Conservation (phyloP, 345 rosid species). For the Eutrema yunnanense region DNA sequence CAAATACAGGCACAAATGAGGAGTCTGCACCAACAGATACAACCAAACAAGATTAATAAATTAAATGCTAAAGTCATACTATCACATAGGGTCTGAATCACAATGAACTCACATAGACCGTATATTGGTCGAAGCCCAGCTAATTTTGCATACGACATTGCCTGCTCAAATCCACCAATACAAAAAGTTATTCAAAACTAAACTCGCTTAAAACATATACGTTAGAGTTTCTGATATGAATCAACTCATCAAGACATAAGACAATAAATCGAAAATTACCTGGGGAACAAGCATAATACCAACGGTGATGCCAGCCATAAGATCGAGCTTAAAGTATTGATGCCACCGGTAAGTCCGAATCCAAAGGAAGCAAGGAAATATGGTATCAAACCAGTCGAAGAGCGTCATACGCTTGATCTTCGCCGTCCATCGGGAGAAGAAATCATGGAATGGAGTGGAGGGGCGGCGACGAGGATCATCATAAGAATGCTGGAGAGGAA, state of each 20-base stretch:
- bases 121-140: slow-evolving; percentile 91
- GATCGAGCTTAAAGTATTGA: slow-evolving; percentile 72
- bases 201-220: too few relatives aligned
- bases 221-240: too few relatives aligned
- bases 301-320: slow-evolving; percentile 88
- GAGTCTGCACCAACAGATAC: slow-evolving; percentile 50
- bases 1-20: slow-evolving; percentile 83
- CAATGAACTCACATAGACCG: slow-evolving; percentile 76
- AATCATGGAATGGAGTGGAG: slow-evolving; percentile 10
- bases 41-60: not conserved
- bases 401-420: slow-evolving; percentile 49
- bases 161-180: slow-evolving; percentile 52
- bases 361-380: slow-evolving; percentile 84
- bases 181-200: not conserved
- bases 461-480: slow-evolving; percentile 14
- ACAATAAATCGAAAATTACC: slow-evolving; percentile 31
- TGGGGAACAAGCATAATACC: slow-evolving; percentile 98
- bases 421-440: slow-evolving; percentile 33
- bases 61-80: not conserved
- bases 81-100: not conserved
- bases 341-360: slow-evolving; percentile 71
- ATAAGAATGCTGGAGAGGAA: slow-evolving; percentile 55
- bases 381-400: slow-evolving; percentile 49
- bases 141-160: slow-evolving; percentile 95
- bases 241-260: not conserved